These are phyloP conservation scores for Leucosporidium scottii DNA, from an alignment of 768 basidiomycete species.

Conservation along the genomic window DNA sequence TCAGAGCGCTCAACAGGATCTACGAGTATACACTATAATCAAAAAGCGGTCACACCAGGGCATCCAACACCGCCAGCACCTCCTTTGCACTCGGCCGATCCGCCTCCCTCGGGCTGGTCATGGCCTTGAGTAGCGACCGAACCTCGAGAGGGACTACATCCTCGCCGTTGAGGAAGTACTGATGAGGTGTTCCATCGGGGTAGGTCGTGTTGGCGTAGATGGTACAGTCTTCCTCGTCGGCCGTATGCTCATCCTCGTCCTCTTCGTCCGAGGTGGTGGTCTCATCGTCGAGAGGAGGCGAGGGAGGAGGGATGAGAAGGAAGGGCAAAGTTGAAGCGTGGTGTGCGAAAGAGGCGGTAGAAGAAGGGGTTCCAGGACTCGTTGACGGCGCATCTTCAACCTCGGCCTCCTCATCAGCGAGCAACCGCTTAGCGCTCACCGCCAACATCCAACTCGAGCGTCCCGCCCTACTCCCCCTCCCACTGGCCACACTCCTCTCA, in stretches of 20 bases:
- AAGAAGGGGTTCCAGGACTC: background rate
- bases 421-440: slow-evolving; percentile 1
- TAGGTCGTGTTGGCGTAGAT: background rate
- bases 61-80: slow-evolving; percentile 12
- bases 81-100: slow-evolving; percentile 14
- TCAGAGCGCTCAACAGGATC: background rate
- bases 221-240: background rate
- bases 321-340: background rate
- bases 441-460: background rate
- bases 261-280: background rate
- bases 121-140: slow-evolving; percentile 12
- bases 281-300: background rate
- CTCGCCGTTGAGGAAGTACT: slow-evolving; percentile 25
- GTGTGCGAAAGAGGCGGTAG: background rate
- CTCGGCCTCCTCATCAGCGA: slow-evolving; percentile 6
- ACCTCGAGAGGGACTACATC: slow-evolving; percentile 21
- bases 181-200: slow-evolving; percentile 17
- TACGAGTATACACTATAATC: background rate
- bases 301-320: background rate
- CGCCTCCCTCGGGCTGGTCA: slow-evolving; percentile 13
- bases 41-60: background rate
- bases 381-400: background rate
- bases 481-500: slow-evolving; percentile 1
- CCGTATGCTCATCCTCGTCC: background rate
- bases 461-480: slow-evolving; percentile 1